A percentile compares a stretch with the other conserved stretches of the same genome.
phyloP scores from a whole-genome alignment of 2,329 filamentous ascomycete species.

The Fusarium cicatricum region DNA sequence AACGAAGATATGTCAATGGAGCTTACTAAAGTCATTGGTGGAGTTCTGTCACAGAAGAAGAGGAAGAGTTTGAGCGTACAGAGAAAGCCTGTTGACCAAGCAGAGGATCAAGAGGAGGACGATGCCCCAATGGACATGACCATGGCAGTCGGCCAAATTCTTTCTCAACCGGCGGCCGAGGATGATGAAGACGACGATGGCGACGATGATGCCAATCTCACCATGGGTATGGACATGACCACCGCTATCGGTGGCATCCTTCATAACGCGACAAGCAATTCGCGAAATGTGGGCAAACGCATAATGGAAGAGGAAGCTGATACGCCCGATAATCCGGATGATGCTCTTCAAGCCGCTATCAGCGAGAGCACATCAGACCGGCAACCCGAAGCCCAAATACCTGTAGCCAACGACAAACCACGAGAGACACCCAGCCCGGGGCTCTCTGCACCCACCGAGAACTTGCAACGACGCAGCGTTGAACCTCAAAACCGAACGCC shows the following conservation, averaged over 20 bases:
- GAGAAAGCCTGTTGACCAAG: slow-evolving; percentile 42
- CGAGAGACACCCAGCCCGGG: slow-evolving; percentile 60
- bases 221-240: slow-evolving; percentile 73
- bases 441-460: slow-evolving; percentile 61
- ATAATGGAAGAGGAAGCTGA: slow-evolving; percentile 67
- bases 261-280: slow-evolving; percentile 43
- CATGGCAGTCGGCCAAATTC: slow-evolving; percentile 62
- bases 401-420: slow-evolving; percentile 42
- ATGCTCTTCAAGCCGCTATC: slow-evolving; percentile 46
- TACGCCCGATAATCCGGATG: slow-evolving; percentile 54
- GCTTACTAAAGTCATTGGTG: slow-evolving; percentile 71
- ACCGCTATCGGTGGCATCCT: slow-evolving; percentile 70
- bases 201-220: slow-evolving; percentile 42
- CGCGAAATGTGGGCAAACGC: slow-evolving; percentile 56
- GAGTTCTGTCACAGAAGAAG: slow-evolving; percentile 53
- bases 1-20: slow-evolving; percentile 84
- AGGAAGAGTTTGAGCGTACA: slow-evolving; percentile 37
- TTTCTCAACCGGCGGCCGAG: slow-evolving; percentile 49
- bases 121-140: slow-evolving; percentile 65
- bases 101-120: slow-evolving; percentile 43
- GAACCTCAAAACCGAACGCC: slow-evolving; percentile 53
- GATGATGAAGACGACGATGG: slow-evolving; percentile 44
- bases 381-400: slow-evolving; percentile 36
- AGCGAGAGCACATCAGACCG: slow-evolving; percentile 33
- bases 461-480: slow-evolving; percentile 58